phyloP scores from a whole-genome alignment of 768 basidiomycete species.

The Amanita fuliginea region DNA sequence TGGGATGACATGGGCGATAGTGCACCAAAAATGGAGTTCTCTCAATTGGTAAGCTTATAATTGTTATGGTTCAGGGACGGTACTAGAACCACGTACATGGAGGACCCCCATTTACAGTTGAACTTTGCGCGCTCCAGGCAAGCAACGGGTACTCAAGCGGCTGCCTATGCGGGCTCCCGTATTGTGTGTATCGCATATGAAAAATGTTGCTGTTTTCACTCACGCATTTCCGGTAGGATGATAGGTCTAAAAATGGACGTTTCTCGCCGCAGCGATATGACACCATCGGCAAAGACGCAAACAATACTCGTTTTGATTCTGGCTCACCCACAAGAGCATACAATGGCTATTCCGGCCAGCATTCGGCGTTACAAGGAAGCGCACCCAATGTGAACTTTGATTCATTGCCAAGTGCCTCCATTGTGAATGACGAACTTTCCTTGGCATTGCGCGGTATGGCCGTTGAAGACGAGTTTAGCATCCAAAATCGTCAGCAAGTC shows the following conservation, averaged over 20 bases:
- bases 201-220: constrained; percentile 5
- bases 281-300: constrained; percentile 28
- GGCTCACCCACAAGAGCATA: constrained; percentile 35
- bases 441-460: constrained; percentile 42
- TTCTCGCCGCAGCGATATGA: constrained; percentile 49
- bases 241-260: constrained; percentile 37
- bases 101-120: constrained; percentile 36
- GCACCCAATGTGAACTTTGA: constrained; percentile 9
- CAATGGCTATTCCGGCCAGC: constrained; percentile 16
- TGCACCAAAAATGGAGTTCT: constrained; percentile 39
- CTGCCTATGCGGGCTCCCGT: constrained; percentile 27
- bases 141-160: constrained; percentile 23
- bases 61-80: constrained; percentile 8
- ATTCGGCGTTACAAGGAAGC: constrained; percentile 7
- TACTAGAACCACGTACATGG: constrained; percentile 8
- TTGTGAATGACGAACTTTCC: constrained; percentile 43
- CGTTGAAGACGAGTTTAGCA: constrained; percentile 19
- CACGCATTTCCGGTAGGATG: constrained; percentile 25
- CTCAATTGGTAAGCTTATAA: constrained; percentile 30
- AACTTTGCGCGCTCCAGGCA: constrained; percentile 37
- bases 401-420: constrained; percentile 21
- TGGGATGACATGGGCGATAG: constrained; percentile 49
- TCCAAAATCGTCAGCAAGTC: constrained; percentile 10
- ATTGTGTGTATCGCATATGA: constrained; percentile 20
- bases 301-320: constrained; percentile 28